phyloP scores from a whole-genome alignment of 1,284 basidiomycete species.

The Ceratobasidium sp. region DNA sequence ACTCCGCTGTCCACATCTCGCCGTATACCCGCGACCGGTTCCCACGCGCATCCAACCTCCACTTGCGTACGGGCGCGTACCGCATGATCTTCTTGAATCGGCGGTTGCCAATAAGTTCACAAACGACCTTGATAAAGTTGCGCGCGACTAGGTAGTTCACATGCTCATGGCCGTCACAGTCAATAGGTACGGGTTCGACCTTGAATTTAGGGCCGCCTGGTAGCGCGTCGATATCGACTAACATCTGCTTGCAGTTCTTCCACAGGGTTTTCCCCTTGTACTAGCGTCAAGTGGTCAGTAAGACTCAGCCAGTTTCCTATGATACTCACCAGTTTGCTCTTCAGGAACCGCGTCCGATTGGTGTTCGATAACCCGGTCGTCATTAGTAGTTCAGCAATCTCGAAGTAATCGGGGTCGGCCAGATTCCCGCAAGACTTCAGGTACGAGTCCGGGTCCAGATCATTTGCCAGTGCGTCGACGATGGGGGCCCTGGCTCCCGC shows the following conservation, averaged over 20 bases:
- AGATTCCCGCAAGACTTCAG: not conserved
- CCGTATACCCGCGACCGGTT: conserved; percentile 13
- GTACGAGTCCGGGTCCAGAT: conserved; percentile 2
- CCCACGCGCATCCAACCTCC: not conserved
- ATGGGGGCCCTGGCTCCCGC: not conserved
- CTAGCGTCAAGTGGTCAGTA: not conserved
- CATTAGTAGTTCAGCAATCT: not conserved
- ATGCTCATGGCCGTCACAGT: not conserved
- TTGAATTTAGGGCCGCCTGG: conserved; percentile 52
- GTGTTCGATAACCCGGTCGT: not conserved
- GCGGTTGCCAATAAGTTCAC: conserved; percentile 50
- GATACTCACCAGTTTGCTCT: conserved; percentile 21
- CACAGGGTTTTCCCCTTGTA: conserved; percentile 10
- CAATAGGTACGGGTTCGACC: conserved; percentile 4
- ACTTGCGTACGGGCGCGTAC: not conserved
- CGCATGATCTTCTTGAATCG: not conserved
- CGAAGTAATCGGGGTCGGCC: not conserved
- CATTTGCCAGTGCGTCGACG: not conserved
- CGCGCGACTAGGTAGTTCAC: conserved; percentile 51
- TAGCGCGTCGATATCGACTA: conserved; percentile 50
- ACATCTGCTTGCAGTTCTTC: conserved; percentile 49
- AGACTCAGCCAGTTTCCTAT: not conserved
- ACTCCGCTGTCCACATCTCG: conserved; percentile 43
- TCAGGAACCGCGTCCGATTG: not conserved
- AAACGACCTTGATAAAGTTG: conserved; percentile 57